Evolutionary conservation across 2,329 filamentous ascomycete species (phyloP).

Genomic region (Fusarium sp.): DNA sequence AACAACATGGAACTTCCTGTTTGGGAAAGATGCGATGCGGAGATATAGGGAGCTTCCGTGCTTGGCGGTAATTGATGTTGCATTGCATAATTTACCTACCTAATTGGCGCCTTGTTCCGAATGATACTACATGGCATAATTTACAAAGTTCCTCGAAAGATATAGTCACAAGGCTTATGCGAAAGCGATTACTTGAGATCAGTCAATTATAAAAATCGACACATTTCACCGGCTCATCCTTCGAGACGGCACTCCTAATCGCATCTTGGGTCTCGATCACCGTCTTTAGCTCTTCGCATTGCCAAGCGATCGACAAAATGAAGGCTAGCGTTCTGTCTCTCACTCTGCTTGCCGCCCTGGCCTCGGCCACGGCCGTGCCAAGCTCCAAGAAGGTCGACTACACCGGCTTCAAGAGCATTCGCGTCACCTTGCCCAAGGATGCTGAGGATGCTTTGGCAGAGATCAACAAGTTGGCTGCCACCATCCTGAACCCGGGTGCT

Average conservation of each 20-base stretch:
- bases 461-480: constrained; percentile 37
- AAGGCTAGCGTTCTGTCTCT: constrained; percentile 6
- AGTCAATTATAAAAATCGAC: constrained; percentile 8
- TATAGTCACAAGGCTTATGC: not conserved
- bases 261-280: no score
- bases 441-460: constrained; percentile 15
- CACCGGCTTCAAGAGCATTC: constrained; percentile 41
- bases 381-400: constrained; percentile 41
- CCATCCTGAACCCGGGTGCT: constrained; percentile 32
- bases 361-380: constrained; percentile 26
- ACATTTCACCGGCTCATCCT: not conserved
- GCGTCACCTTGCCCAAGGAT: constrained; percentile 31
- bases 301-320: constrained; percentile 20
- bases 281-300: no score
- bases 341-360: constrained; percentile 26
- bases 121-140: constrained; percentile 27
- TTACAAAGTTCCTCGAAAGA: constrained; percentile 26
- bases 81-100: constrained; percentile 40
- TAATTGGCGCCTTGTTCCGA: constrained; percentile 29
- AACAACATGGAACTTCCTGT: constrained; percentile 28
- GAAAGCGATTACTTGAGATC: not conserved
- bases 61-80: constrained; percentile 25
- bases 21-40: constrained; percentile 30
- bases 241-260: not conserved
- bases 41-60: constrained; percentile 39